phyloP scores from a whole-genome alignment of 345 rosid genomes.

The Nasturtium officinale region DNA sequence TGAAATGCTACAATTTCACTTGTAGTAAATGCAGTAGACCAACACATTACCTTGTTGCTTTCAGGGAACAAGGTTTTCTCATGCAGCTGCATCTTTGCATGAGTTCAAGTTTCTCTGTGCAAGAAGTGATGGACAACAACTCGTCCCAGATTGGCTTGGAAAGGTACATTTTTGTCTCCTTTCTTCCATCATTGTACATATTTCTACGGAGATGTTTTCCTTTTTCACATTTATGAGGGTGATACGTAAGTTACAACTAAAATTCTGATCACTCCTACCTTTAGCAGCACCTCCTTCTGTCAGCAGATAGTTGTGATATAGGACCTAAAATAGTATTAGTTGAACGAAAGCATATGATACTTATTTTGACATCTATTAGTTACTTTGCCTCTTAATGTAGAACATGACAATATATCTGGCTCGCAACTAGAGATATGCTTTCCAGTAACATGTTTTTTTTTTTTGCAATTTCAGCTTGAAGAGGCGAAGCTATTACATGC shows the following conservation, averaged over 20 bases:
- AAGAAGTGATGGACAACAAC: constrained; percentile 50
- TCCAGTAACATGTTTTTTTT: constrained; percentile 26
- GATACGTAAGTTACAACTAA: constrained; percentile 19
- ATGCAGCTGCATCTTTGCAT: constrained; percentile 81
- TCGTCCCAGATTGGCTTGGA: constrained; percentile 77
- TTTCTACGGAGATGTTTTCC: constrained; percentile 15
- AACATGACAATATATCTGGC: constrained; percentile 17
- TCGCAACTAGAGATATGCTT: constrained; percentile 4
- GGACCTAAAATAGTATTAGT: not conserved
- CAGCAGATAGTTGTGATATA: constrained; percentile 23
- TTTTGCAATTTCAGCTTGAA: constrained; percentile 66
- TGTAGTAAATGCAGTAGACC: constrained; percentile 17
- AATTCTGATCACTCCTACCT: constrained; percentile 12
- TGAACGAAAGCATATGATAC: constrained; percentile 2
- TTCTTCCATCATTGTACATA: constrained; percentile 17
- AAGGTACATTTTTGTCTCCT: constrained; percentile 56
- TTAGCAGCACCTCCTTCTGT: not conserved
- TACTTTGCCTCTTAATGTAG: constrained; percentile 18
- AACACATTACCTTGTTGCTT: constrained; percentile 34
- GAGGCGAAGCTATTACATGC: constrained; percentile 94
- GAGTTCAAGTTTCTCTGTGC: constrained; percentile 75
- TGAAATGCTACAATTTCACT: constrained; percentile 21
- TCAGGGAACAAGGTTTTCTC: constrained; percentile 86
- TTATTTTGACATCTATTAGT: constrained; percentile 7
- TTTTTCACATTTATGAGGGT: constrained; percentile 11